Base-by-base conservation (phyloP, 441 rosid species). In the Erysimum cheiri region DNA sequence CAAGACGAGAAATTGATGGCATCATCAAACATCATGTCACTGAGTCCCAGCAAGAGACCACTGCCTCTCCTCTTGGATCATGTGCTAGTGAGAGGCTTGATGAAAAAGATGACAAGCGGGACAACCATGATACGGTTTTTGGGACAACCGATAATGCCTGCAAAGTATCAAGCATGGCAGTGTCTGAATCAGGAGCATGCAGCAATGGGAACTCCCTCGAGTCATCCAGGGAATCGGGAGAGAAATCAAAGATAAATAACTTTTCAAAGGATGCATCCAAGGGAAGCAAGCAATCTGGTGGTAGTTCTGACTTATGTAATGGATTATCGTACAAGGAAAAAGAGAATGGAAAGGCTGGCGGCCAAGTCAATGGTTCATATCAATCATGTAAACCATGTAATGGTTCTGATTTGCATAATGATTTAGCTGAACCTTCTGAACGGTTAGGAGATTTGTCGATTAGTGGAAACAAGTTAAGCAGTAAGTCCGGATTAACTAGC, bases 1-100 rank as follows among this genome's bases (percentile, higher is more conserved):
- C 85, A 44, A 89, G 80, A 77, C 84, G 63, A 73, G 95, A 83
- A 46, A 67, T 59, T 58, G 79, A 74, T 69, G 62, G 50, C 35
- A 44, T 69, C 55, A 31, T 13, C 52, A 79, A 81, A 69, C 76
- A 60, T 75, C 69, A 62, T 54, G 78, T 47, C 7, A 60, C 72
- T 26, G 66, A 46, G 29, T 79, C 78, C 48, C 73, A 77, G 28
- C 52, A 72, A 64, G 73, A 83, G 63, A 19, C 67, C 41, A 31
- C 71, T 70, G 73, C 47, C 26, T 55, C 58, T 57, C 78, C 81
- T 69, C 80, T 76, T 43, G 76, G 48, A 53, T 62, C 64, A 37
- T 67, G 43, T 71, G 73, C 56, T 46, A 80, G 60, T 77, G 86
- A 76, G 48, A 77, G 80, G 56, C 73, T 76, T 36, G 80, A 62